Evolutionary conservation across 2,329 filamentous ascomycete genomes (phyloP).

Genomic region (Penicillium sp.): DNA sequence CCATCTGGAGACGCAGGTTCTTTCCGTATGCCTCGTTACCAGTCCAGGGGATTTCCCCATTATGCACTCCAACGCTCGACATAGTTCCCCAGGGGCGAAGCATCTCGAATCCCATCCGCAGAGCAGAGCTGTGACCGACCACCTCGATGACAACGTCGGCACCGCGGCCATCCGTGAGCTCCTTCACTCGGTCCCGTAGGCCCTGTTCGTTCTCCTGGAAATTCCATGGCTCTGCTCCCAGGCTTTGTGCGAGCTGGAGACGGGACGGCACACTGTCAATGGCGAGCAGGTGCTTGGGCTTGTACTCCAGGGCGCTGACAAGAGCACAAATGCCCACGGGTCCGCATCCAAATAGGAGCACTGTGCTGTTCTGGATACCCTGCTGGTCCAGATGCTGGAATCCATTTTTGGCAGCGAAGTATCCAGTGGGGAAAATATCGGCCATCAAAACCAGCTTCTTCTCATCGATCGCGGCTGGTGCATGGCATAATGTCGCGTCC

Average conservation of each 20-base stretch:
- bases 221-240: constrained; percentile 78
- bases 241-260: constrained; percentile 61
- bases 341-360: constrained; percentile 75
- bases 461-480: constrained; percentile 63
- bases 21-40: constrained; percentile 61
- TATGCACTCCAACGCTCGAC: constrained; percentile 69
- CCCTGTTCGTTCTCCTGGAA: constrained; percentile 61
- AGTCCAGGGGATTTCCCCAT: constrained; percentile 62
- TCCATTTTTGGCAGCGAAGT: constrained; percentile 70
- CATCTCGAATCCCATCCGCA: constrained; percentile 66
- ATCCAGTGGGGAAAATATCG: constrained; percentile 80
- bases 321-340: constrained; percentile 79
- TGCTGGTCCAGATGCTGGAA: constrained; percentile 55
- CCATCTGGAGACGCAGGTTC: constrained; percentile 68
- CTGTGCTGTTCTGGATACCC: constrained; percentile 39
- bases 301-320: constrained; percentile 64
- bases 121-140: constrained; percentile 61
- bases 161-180: constrained; percentile 69
- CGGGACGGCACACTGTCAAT: constrained; percentile 71
- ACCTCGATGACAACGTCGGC: constrained; percentile 79
- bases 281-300: constrained; percentile 68
- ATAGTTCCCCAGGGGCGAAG: constrained; percentile 66
- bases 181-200: constrained; percentile 55
- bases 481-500: constrained; percentile 68
- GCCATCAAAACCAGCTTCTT: constrained; percentile 77